Evolutionary conservation across 768 basidiomycete species (phyloP).

Genomic region (Trametes villosa): DNA sequence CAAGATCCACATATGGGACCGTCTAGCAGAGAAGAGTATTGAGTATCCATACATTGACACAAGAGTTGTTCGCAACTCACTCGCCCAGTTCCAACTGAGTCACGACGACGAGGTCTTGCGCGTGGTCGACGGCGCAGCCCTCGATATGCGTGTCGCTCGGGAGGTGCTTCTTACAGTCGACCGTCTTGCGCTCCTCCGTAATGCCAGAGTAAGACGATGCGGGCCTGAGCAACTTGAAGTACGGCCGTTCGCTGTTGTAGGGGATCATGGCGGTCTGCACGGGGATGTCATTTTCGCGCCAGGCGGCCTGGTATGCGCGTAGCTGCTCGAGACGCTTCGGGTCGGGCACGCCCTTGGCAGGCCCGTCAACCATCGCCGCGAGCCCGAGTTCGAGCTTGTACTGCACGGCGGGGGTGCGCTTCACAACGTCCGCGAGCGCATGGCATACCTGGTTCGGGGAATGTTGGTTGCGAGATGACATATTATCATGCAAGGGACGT

Average conservation of each 20-base stretch:
- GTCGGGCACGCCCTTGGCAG: neutral
- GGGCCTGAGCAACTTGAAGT: neutral
- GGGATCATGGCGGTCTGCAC: neutral
- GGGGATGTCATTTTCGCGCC: neutral
- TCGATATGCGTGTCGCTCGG: neutral
- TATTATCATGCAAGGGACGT: neutral
- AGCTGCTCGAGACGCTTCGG: conserved; percentile 3
- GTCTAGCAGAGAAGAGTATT: neutral
- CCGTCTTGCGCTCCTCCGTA: neutral
- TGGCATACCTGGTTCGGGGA: neutral
- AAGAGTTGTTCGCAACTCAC: neutral
- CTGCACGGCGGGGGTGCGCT: conserved; percentile 3
- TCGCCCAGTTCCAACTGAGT: conserved; percentile 8
- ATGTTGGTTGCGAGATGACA: too few species aligned
- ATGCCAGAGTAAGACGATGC: conserved; percentile 2
- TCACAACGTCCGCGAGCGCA: neutral
- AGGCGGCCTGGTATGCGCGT: conserved; percentile 5
- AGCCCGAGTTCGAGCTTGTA: conserved; percentile 15
- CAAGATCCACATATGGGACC: conserved; percentile 2
- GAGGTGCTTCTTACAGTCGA: neutral
- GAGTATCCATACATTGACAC: neutral
- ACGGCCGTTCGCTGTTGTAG: too few species aligned
- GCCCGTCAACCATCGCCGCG: conserved; percentile 10
- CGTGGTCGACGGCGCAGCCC: neutral
- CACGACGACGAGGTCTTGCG: conserved; percentile 1